A percentile compares a stretch with the other conserved stretches of the same genome.
Conservation (phyloP, 2,329 filamentous ascomycete genomes). For the Phoma sp. region DNA sequence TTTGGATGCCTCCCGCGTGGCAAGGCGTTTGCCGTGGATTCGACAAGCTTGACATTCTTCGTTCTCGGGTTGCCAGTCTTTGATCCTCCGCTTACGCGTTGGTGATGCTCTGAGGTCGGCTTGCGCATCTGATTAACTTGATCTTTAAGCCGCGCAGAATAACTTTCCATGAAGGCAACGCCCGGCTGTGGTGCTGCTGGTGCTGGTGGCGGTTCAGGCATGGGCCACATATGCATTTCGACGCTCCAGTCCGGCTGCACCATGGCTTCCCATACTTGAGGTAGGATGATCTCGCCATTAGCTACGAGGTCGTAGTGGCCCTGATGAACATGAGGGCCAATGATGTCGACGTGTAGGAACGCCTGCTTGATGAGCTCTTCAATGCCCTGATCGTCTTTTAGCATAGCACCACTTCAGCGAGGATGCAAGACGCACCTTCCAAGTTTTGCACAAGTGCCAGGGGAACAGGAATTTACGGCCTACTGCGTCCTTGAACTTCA, state of each 20-base stretch:
- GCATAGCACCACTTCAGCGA: constrained; percentile 68
- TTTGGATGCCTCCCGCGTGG: too few relatives aligned
- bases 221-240: constrained; percentile 60
- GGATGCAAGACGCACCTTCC: constrained; percentile 54
- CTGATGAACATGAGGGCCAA: constrained; percentile 55
- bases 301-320: constrained; percentile 58
- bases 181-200: constrained; percentile 21
- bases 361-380: constrained; percentile 59
- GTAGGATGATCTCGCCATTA: constrained; percentile 58
- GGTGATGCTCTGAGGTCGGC: too few relatives aligned
- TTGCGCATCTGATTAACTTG: too few relatives aligned
- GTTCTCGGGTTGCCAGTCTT: too few relatives aligned
- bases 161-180: too few relatives aligned
- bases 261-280: constrained; percentile 58
- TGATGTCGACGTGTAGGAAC: constrained; percentile 56
- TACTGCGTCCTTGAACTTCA: constrained; percentile 44
- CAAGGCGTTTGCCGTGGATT: too few relatives aligned
- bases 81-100: too few relatives aligned
- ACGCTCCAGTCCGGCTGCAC: constrained; percentile 58
- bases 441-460: constrained; percentile 37
- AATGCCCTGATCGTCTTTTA: constrained; percentile 68
- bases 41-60: too few relatives aligned
- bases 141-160: too few relatives aligned
- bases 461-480: constrained; percentile 42
- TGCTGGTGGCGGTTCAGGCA: constrained; percentile 43